Evolutionary conservation across 2,329 filamentous ascomycete species (phyloP).

Genomic region (Monosporascus sp.): DNA sequence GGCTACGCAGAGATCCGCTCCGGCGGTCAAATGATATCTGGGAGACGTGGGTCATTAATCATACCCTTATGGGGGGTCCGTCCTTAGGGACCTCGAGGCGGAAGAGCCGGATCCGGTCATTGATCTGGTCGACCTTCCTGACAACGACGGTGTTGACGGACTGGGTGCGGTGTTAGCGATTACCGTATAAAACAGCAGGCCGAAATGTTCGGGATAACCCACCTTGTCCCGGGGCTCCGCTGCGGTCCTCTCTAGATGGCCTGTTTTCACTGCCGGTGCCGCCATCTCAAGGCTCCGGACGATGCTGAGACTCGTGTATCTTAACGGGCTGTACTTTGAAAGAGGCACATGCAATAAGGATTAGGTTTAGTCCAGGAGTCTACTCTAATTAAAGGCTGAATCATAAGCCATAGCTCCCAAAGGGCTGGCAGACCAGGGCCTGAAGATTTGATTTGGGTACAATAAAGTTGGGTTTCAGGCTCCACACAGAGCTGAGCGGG

Average conservation of each 20-base stretch:
- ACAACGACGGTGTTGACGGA: conserved; percentile 58
- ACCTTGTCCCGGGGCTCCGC: conserved; percentile 64
- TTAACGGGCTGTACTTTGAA: background rate
- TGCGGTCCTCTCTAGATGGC: conserved; percentile 69
- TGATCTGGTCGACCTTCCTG: conserved; percentile 57
- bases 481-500: background rate
- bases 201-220: background rate
- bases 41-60: background rate
- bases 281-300: conserved; percentile 11
- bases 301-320: background rate
- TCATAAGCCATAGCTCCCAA: no score
- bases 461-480: background rate
- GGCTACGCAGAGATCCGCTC: no score
- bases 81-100: conserved; percentile 53
- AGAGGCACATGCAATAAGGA: no score
- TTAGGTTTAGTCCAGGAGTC: background rate
- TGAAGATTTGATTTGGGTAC: background rate
- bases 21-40: no score
- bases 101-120: conserved; percentile 63
- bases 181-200: background rate
- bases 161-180: conserved; percentile 22
- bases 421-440: no score
- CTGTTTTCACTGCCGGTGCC: conserved; percentile 21
- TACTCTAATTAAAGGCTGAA: background rate
- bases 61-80: conserved; percentile 42